These are phyloP conservation scores for Plasmodium blacklocki DNA, from an alignment of 169 alveolate species.

Conservation along the genomic window DNA sequence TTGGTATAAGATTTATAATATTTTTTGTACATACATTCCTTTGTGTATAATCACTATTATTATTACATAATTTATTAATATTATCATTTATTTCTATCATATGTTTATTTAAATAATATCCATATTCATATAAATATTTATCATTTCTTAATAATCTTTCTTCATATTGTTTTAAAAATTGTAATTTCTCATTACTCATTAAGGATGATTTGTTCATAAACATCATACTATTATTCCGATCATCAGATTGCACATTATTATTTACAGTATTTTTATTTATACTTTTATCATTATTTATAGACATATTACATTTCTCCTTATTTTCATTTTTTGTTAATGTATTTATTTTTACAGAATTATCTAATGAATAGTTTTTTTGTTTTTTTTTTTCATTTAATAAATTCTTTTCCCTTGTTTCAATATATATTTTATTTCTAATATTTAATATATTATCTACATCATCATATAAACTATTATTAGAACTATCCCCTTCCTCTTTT, in stretches of 20 bases:
- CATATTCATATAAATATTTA: conserved; percentile 1
- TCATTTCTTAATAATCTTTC: not conserved
- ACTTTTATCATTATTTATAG: not conserved
- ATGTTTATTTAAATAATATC: conserved; percentile 49
- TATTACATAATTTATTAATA: conserved; percentile 24
- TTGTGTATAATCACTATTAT: conserved; percentile 28
- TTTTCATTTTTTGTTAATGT: not conserved
- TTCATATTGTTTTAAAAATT: conserved; percentile 2
- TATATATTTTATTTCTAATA: conserved; percentile 47
- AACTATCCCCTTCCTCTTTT: conserved; percentile 15
- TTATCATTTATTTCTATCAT: conserved; percentile 65
- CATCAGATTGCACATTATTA: not conserved
- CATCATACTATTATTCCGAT: not conserved
- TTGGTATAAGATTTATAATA: conserved; percentile 67
- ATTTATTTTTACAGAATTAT: not conserved
- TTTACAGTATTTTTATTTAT: not conserved
- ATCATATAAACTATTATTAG: conserved; percentile 47
- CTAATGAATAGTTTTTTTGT: not conserved
- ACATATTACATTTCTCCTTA: not conserved
- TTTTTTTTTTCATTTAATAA: not conserved
- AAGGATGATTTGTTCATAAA: not conserved
- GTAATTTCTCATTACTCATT: not conserved
- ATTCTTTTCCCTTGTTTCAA: conserved; percentile 39
- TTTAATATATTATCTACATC: conserved; percentile 58
- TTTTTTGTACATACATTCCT: conserved; percentile 53